These are phyloP conservation scores for Daldinia childiae DNA, from an alignment of 495 filamentous ascomycete species.

Conservation along the genomic window DNA sequence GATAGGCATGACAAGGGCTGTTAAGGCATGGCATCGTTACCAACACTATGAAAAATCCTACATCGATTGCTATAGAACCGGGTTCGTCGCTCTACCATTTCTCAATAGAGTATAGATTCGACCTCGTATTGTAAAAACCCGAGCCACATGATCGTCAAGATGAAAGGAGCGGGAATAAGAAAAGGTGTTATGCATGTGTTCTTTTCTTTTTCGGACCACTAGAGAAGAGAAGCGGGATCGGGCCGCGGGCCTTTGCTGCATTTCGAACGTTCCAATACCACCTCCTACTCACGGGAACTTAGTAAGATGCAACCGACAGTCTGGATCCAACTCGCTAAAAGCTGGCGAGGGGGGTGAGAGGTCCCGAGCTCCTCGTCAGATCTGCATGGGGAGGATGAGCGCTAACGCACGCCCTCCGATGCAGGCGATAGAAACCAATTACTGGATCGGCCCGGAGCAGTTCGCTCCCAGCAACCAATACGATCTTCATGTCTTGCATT, in stretches of 20 bases:
- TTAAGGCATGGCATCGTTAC: not conserved
- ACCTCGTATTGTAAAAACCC: constrained; percentile 25
- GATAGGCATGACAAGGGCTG: not conserved
- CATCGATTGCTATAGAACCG: not conserved
- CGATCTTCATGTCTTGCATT: constrained; percentile 2
- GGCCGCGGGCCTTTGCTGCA: constrained; percentile 22
- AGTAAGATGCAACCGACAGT: constrained; percentile 37
- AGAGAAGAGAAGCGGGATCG: constrained; percentile 14
- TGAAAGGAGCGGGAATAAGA: constrained; percentile 1
- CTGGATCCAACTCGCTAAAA: constrained; percentile 27
- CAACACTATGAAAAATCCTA: constrained; percentile 6
- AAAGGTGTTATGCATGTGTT: not conserved
- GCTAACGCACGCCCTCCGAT: constrained; percentile 33
- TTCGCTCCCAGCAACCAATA: constrained; percentile 24
- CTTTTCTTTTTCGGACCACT: constrained; percentile 12
- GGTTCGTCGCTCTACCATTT: constrained; percentile 15
- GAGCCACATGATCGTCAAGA: constrained; percentile 19
- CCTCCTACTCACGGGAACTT: constrained; percentile 2
- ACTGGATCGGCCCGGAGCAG: constrained; percentile 24
- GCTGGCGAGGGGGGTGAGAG: constrained; percentile 10
- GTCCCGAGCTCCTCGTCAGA: constrained; percentile 32
- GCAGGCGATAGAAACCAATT: constrained; percentile 26
- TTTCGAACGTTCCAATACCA: constrained; percentile 1
- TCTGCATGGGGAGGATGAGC: constrained; percentile 34
- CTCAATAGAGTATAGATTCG: constrained; percentile 8